phyloP scores from a whole-genome alignment of 2,329 filamentous ascomycete species.

The Xylariales sp. region DNA sequence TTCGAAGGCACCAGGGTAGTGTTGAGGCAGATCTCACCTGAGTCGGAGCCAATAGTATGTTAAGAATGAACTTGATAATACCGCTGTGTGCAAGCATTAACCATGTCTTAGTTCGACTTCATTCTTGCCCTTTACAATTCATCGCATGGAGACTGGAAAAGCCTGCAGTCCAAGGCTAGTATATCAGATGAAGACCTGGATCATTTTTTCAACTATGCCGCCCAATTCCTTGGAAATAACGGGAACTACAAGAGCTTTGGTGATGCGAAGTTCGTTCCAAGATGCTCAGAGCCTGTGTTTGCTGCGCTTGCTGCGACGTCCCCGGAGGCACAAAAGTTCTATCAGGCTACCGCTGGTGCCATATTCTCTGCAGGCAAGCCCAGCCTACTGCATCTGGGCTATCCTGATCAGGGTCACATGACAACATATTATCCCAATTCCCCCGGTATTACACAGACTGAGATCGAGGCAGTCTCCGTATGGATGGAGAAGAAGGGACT shows the following conservation, averaged over 20 bases:
- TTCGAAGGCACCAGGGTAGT: constrained; percentile 82
- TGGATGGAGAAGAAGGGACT: constrained; percentile 79
- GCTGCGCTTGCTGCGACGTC: constrained; percentile 71
- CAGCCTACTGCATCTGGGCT: constrained; percentile 79
- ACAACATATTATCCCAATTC: constrained; percentile 87
- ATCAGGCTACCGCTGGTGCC: constrained; percentile 74
- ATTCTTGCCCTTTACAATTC: constrained; percentile 78
- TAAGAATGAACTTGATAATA: constrained; percentile 9
- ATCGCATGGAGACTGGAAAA: constrained; percentile 76
- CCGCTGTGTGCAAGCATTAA: constrained; percentile 31
- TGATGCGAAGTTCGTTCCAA: constrained; percentile 84
- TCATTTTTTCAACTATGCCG: constrained; percentile 80
- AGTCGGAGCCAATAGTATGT: constrained; percentile 75
- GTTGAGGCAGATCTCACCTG: constrained; percentile 83
- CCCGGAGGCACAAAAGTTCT: constrained; percentile 71
- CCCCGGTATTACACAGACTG: constrained; percentile 76
- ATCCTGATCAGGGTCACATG: constrained; percentile 78
- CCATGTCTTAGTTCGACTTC: constrained; percentile 70
- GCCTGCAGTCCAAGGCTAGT: constrained; percentile 71
- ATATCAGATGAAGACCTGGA: constrained; percentile 73
- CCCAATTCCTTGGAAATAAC: constrained; percentile 81
- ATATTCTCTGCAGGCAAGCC: constrained; percentile 76
- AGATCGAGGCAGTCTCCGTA: constrained; percentile 78
- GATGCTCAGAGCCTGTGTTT: constrained; percentile 72
- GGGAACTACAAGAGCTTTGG: constrained; percentile 92